Percentiles rank a stretch among this genome's conserved stretches.
phyloP scores from a whole-genome alignment of 768 basidiomycete genomes.

The Mrakia hoshinonis region DNA sequence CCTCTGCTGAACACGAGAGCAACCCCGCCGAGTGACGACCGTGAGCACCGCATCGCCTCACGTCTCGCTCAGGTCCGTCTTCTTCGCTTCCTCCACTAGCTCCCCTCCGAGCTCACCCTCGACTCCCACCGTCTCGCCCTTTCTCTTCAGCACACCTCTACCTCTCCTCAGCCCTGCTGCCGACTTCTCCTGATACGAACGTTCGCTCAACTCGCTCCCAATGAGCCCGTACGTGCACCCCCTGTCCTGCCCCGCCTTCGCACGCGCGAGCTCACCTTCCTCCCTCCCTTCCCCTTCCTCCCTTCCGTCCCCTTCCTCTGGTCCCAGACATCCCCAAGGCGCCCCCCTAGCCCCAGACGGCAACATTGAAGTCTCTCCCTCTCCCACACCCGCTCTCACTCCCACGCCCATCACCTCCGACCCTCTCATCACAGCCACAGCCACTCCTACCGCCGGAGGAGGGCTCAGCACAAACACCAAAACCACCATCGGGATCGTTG shows the following conservation, averaged over 20 bases:
- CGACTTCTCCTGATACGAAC: no score
- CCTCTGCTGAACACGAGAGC: no score
- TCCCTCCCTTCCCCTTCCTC: neutral
- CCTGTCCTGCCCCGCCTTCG: neutral
- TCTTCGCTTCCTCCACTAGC: no score
- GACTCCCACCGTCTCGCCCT: no score
- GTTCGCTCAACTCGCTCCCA: no score
- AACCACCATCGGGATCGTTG: neutral
- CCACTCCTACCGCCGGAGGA: neutral
- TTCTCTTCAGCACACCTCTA: no score
- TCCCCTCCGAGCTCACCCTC: neutral
- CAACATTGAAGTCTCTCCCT: neutral
- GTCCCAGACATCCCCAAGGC: neutral
- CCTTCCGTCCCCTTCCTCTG: neutral
- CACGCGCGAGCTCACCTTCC: neutral
- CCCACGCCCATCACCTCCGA: neutral
- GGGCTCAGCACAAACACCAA: neutral
- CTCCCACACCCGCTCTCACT: neutral
- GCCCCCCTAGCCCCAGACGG: neutral
- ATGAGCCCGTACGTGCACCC: conserved; percentile 11
- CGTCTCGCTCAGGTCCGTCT: no score
- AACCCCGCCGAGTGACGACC: no score
- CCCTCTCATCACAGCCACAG: neutral
- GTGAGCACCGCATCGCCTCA: no score
- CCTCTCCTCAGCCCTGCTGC: no score